A percentile compares a stretch with the other conserved stretches of the same genome.
Conservation (phyloP, 1,139 yeast species). For the Lodderomyces jiufengensis region DNA sequence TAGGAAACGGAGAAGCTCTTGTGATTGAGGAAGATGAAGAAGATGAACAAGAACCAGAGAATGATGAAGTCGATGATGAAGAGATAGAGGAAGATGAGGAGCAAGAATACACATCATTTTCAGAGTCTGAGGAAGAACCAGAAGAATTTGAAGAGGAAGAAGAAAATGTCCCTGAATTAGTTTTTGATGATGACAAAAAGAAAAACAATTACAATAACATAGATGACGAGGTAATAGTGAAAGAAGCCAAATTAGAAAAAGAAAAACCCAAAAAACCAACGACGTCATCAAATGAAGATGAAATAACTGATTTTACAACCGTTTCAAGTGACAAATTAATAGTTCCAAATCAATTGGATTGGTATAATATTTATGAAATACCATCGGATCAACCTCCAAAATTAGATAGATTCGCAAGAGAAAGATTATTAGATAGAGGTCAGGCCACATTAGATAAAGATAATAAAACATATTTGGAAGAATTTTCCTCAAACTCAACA, state of each 20-base stretch:
- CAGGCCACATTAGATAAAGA: constrained; percentile 64
- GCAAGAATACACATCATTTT: constrained; percentile 14
- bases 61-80: constrained; percentile 26
- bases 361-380: constrained; percentile 53
- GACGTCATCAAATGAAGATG: constrained; percentile 27
- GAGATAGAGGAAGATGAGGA: constrained; percentile 22
- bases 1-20: constrained; percentile 39
- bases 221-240: constrained; percentile 17
- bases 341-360: constrained; percentile 65
- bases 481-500: constrained; percentile 75
- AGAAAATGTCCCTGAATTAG: constrained; percentile 8
- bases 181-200: neutral
- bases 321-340: constrained; percentile 55
- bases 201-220: neutral
- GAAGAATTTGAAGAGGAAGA: constrained; percentile 19
- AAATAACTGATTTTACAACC: constrained; percentile 50
- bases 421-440: constrained; percentile 64
- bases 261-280: constrained; percentile 3
- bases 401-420: constrained; percentile 47
- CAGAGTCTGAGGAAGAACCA: constrained; percentile 15
- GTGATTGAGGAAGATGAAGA: constrained; percentile 31
- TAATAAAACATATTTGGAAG: constrained; percentile 68
- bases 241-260: constrained; percentile 18
- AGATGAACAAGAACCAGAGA: constrained; percentile 25
- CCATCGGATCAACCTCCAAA: constrained; percentile 42